Evolutionary conservation across 768 basidiomycete genomes (phyloP), one percentile per base, ranked within the genome.

Genomic region (Kwoniella mangroviensis): DNA sequence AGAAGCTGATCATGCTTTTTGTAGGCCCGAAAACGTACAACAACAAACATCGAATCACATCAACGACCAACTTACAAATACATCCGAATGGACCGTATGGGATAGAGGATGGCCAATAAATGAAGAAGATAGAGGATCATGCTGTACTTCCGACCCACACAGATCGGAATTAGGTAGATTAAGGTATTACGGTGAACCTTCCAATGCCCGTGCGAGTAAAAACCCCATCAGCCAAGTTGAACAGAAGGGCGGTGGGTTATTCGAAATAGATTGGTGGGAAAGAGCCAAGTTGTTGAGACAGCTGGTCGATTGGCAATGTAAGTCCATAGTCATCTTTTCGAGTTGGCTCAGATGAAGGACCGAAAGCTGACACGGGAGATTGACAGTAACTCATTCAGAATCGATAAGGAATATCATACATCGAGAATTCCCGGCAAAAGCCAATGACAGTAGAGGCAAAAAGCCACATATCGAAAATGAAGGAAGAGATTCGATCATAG

Each of bases 221-320:
- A 77, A 77, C 49, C 79, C 79, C 0, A 71, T 80, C 10, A 59
- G 21, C 24, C 57, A 67, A 73, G 59, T 69, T 4, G 73, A 75
- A 51, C 45, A 73, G 42, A 53, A 53, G n/a, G 74, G 75, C 2
- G 73, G 71, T n/a, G 79, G 79, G 7, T 49, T 80, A n/a, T 80
- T 78, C 65, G 77, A 78, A 57, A 41, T 80, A 67, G 71, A 77
- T 67, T 80, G 79, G 79, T 54, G 54, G 24, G 79, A 80, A 52
- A 26, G 77, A 21, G 73, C 65, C 7, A 70, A 69, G 26, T 45
- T 80, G 42, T 53, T 80, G 4, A 66, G 79, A 41, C 79, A 80
- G 58, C 3, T 80, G 71, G 79, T 80, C 1, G 79, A 80, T 68
- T 80, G 79, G 79, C 79, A 80, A 57, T 74, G 79, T 80, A 69